phyloP scores from a whole-genome alignment of 495 filamentous ascomycete genomes.

The Aspergillus nanangensis region DNA sequence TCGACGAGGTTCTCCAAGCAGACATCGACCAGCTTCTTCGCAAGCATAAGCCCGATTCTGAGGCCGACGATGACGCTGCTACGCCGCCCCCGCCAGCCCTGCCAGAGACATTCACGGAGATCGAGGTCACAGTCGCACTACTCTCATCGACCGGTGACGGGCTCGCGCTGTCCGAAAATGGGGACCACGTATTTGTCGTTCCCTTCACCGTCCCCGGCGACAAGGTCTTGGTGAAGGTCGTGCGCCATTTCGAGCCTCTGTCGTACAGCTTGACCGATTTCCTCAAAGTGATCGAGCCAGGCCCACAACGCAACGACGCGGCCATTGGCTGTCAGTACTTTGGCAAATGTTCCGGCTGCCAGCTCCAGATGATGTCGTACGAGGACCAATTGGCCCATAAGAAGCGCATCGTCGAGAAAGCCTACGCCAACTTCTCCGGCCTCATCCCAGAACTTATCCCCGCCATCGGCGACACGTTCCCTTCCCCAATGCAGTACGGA shows the following conservation, averaged over 20 bases:
- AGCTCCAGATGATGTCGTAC: slow-evolving; percentile 96
- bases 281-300: slow-evolving; percentile 67
- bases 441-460: slow-evolving; percentile 73
- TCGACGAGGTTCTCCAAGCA: slow-evolving; percentile 68
- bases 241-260: slow-evolving; percentile 56
- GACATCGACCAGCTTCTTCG: slow-evolving; percentile 64
- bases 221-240: slow-evolving; percentile 70
- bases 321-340: slow-evolving; percentile 83
- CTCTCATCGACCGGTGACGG: slow-evolving; percentile 91
- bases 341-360: slow-evolving; percentile 80
- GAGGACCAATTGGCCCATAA: slow-evolving; percentile 80
- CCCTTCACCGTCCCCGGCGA: slow-evolving; percentile 89
- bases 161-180: slow-evolving; percentile 60
- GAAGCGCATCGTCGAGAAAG: slow-evolving; percentile 80
- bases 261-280: slow-evolving; percentile 75
- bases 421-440: slow-evolving; percentile 85
- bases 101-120: slow-evolving; percentile 66
- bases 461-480: slow-evolving; percentile 74
- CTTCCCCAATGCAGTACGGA: slow-evolving; percentile 81
- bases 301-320: slow-evolving; percentile 70
- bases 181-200: slow-evolving; percentile 76
- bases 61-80: slow-evolving; percentile 16
- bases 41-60: slow-evolving; percentile 36
- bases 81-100: slow-evolving; percentile 29
- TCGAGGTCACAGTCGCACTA: slow-evolving; percentile 70